Conservation (phyloP, 345 rosid genomes). For the Citrus mangshanensis region DNA sequence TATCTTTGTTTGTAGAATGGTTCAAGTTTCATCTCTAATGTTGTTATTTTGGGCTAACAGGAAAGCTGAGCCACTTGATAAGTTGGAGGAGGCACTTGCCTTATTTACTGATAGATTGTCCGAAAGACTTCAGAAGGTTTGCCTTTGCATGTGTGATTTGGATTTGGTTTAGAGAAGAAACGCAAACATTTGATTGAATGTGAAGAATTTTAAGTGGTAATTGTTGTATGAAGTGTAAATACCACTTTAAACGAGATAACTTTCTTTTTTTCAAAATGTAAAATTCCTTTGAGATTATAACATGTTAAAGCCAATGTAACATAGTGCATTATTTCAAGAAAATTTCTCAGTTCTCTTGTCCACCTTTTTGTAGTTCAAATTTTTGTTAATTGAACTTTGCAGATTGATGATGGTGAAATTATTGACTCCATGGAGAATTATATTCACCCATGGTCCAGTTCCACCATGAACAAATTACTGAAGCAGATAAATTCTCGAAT, state of each 20-base stretch:
- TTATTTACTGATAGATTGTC: slow-evolving; percentile 69
- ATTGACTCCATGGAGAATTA: slow-evolving; percentile 17
- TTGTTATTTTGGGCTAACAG: slow-evolving; percentile 32
- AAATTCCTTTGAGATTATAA: not conserved
- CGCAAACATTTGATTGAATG: not conserved
- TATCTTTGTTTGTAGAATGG: not conserved
- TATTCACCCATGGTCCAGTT: slow-evolving; percentile 69
- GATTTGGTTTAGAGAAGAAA: not conserved
- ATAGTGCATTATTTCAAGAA: not conserved
- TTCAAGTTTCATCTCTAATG: not conserved
- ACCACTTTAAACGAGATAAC: not conserved
- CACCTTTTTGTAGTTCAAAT: not conserved
- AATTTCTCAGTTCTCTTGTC: not conserved
- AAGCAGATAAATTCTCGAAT: slow-evolving; percentile 54
- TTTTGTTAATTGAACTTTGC: slow-evolving; percentile 16
- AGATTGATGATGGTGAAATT: slow-evolving; percentile 36
- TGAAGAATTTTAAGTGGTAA: not conserved
- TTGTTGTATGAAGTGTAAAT: not conserved
- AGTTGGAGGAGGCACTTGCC: slow-evolving; percentile 55
- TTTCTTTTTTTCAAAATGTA: too few species aligned
- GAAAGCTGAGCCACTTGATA: slow-evolving; percentile 65
- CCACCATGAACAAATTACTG: slow-evolving; percentile 45
- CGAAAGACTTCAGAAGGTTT: slow-evolving; percentile 53
- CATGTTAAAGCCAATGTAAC: not conserved
- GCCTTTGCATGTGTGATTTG: not conserved